A percentile compares a stretch with the other conserved stretches of the same genome.
These are phyloP conservation scores for Metschnikowia noctiluminum DNA, from an alignment of 805 yeast genomes.

Conservation along the genomic window DNA sequence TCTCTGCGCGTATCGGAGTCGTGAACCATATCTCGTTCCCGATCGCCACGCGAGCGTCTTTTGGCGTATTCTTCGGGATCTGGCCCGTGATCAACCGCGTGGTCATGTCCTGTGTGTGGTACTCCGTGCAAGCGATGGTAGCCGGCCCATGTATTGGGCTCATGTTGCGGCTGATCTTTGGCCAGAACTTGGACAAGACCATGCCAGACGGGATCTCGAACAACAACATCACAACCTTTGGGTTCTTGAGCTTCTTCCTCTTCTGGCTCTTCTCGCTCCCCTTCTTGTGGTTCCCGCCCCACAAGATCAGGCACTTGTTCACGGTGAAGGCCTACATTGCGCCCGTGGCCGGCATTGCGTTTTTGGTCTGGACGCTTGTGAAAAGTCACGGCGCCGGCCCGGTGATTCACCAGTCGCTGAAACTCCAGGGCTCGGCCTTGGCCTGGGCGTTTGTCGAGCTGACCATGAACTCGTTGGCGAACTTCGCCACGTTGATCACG, in stretches of 20 bases:
- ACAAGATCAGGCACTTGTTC: conserved; percentile 76
- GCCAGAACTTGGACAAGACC: conserved; percentile 55
- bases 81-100: conserved; percentile 91
- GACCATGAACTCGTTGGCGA: conserved; percentile 76
- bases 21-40: conserved; percentile 84
- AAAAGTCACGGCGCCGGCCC: conserved; percentile 81
- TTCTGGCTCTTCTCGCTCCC: conserved; percentile 83
- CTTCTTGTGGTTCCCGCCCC: conserved; percentile 78
- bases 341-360: conserved; percentile 81
- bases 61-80: conserved; percentile 81
- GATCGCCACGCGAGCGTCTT: conserved; percentile 73
- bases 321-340: conserved; percentile 75
- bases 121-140: conserved; percentile 79
- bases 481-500: conserved; percentile 83
- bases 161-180: conserved; percentile 72
- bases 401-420: conserved; percentile 54
- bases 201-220: conserved; percentile 60
- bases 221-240: conserved; percentile 66
- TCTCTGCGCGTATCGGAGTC: conserved; percentile 77
- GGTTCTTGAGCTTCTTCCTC: conserved; percentile 71
- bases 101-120: conserved; percentile 86
- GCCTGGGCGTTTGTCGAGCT: conserved; percentile 84
- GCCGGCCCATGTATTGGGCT: conserved; percentile 74
- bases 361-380: conserved; percentile 78
- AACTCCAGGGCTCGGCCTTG: conserved; percentile 54